Conservation (phyloP, 345 rosid genomes). For the Ceriops zippeliana region DNA sequence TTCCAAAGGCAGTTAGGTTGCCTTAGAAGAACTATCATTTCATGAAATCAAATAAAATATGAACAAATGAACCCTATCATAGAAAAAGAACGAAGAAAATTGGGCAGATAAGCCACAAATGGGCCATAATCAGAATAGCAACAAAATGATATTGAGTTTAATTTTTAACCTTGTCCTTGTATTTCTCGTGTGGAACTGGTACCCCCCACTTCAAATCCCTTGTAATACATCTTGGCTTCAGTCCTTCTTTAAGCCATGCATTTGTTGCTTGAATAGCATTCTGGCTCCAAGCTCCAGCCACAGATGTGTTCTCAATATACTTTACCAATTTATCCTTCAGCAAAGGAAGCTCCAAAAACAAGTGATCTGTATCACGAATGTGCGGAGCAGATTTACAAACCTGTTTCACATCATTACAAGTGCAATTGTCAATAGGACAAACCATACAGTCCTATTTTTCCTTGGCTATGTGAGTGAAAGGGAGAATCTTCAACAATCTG, state of each 20-base stretch:
- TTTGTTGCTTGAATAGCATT: conserved; percentile 87
- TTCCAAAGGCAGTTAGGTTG: neutral
- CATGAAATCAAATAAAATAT: neutral
- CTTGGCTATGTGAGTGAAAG: no score
- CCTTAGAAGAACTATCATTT: neutral
- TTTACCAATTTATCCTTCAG: conserved; percentile 68
- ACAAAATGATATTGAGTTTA: neutral
- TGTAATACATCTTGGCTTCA: conserved; percentile 81
- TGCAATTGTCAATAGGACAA: neutral
- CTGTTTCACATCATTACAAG: conserved; percentile 36
- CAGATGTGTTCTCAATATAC: conserved; percentile 66
- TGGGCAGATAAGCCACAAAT: neutral
- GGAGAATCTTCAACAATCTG: no score
- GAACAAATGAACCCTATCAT: neutral
- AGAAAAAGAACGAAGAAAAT: neutral
- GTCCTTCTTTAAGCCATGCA: conserved; percentile 94
- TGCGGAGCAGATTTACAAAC: conserved; percentile 37
- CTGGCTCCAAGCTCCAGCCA: conserved; percentile 89
- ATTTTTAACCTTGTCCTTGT: conserved; percentile 32
- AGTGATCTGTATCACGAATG: conserved; percentile 49
- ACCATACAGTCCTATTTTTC: no score
- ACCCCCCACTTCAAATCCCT: conserved; percentile 99
- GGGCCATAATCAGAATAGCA: neutral
- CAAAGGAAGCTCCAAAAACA: conserved; percentile 85
- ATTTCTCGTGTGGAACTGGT: conserved; percentile 89